These are phyloP conservation scores for Kluyveromyces sp. DNA, from an alignment of 1,139 yeast species.

Conservation along the genomic window DNA sequence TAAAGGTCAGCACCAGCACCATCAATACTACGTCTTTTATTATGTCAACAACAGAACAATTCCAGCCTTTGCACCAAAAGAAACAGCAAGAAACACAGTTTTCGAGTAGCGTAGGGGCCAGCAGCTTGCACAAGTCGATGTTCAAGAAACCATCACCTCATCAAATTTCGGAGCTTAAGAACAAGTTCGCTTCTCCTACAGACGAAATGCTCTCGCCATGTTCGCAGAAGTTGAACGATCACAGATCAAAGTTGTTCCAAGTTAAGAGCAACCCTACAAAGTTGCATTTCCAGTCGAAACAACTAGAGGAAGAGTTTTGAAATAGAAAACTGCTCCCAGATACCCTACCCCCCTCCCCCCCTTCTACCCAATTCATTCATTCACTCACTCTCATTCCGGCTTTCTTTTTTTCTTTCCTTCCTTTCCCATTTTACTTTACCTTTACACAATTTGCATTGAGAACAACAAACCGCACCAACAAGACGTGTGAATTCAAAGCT, in stretches of 20 bases:
- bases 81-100: background rate
- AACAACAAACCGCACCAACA: no score
- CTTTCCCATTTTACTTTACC: no score
- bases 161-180: slow-evolving; percentile 11
- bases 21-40: no score
- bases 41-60: slow-evolving; percentile 4
- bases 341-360: no score
- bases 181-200: slow-evolving; percentile 47
- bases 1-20: no score
- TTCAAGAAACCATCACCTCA: slow-evolving; percentile 17
- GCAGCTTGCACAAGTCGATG: slow-evolving; percentile 16
- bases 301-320: slow-evolving; percentile 2
- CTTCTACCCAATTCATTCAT: no score
- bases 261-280: slow-evolving; percentile 25
- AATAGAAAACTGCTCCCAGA: no score
- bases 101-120: background rate
- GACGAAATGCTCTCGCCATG: slow-evolving; percentile 52
- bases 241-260: slow-evolving; percentile 30
- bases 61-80: slow-evolving; percentile 26
- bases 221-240: slow-evolving; percentile 45
- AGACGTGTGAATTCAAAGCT: no score
- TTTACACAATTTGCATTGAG: no score
- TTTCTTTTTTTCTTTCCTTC: no score
- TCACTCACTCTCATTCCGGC: no score
- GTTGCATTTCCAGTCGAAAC: slow-evolving; percentile 18